These are phyloP conservation scores for Cutaneotrichosporon cavernicola DNA, from an alignment of 1,284 basidiomycete genomes.

Conservation along the genomic window DNA sequence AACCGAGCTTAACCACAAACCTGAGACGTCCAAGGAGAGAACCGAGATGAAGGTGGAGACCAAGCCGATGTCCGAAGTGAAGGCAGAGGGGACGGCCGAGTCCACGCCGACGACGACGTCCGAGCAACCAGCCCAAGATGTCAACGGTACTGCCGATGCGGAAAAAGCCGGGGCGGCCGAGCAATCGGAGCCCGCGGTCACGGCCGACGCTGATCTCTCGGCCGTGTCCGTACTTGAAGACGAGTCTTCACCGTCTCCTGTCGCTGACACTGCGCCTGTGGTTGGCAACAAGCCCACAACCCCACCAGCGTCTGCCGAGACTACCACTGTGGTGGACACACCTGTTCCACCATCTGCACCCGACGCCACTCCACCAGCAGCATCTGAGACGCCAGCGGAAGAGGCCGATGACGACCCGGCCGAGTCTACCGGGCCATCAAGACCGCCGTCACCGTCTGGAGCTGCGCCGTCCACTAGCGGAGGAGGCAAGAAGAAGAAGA, in stretches of 20 bases:
- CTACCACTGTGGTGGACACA: not conserved
- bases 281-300: not conserved
- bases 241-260: not conserved
- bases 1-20: not conserved
- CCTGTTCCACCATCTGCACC: not conserved
- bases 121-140: not conserved
- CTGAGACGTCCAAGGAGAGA: not conserved
- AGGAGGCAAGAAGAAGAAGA: conserved; percentile 23
- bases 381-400: conserved; percentile 1
- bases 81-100: not conserved
- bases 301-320: no score
- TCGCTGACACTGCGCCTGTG: not conserved
- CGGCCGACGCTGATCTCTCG: not conserved
- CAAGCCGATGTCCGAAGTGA: no score
- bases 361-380: not conserved
- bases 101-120: not conserved
- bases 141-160: not conserved
- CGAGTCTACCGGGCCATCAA: conserved; percentile 20
- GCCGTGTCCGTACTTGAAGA: not conserved
- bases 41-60: not conserved
- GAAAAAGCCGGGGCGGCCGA: not conserved
- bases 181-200: not conserved
- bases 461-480: conserved; percentile 2
- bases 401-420: conserved; percentile 9
- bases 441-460: conserved; percentile 21